Conservation (phyloP, 2,329 filamentous ascomycete species). For the Penicillium sclerotigenum region DNA sequence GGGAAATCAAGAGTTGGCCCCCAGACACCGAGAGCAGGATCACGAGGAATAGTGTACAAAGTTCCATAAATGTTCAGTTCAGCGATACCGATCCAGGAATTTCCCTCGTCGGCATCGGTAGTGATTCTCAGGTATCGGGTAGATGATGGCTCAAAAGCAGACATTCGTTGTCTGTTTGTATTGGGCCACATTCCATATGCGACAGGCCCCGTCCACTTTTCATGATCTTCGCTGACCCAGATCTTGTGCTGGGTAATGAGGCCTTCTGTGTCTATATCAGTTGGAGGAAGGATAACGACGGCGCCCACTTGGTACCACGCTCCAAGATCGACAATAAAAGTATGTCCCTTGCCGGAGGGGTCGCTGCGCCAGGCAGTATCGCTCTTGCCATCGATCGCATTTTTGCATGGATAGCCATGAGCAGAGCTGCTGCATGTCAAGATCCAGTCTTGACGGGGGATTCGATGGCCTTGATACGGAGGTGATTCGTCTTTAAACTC, state of each 20-base stretch:
- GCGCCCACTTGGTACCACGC: constrained; percentile 6
- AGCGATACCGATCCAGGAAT: constrained; percentile 6
- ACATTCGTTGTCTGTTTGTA: constrained; percentile 7
- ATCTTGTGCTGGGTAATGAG: constrained; percentile 12
- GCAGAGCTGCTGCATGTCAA: constrained; percentile 12
- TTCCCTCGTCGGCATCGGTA: not conserved
- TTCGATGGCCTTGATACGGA: constrained; percentile 11
- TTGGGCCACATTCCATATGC: constrained; percentile 13
- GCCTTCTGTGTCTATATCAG: not conserved
- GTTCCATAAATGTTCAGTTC: constrained; percentile 12
- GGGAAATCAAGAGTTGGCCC: constrained; percentile 29
- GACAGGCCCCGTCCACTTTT: constrained; percentile 4
- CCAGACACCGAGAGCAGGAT: constrained; percentile 24
- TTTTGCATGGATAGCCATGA: not conserved
- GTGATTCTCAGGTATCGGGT: constrained; percentile 7
- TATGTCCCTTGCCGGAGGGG: constrained; percentile 3
- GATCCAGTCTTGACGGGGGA: constrained; percentile 14
- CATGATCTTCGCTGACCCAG: constrained; percentile 3
- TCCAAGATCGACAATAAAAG: constrained; percentile 2
- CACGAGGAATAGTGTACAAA: constrained; percentile 8
- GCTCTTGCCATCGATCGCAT: constrained; percentile 5
- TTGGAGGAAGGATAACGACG: constrained; percentile 5
- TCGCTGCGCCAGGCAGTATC: constrained; percentile 7
- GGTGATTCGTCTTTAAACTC: constrained; percentile 11
- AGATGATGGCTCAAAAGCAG: constrained; percentile 7